These are phyloP conservation scores for Candida bentonensis DNA, from an alignment of 805 yeast species.

Conservation along the genomic window DNA sequence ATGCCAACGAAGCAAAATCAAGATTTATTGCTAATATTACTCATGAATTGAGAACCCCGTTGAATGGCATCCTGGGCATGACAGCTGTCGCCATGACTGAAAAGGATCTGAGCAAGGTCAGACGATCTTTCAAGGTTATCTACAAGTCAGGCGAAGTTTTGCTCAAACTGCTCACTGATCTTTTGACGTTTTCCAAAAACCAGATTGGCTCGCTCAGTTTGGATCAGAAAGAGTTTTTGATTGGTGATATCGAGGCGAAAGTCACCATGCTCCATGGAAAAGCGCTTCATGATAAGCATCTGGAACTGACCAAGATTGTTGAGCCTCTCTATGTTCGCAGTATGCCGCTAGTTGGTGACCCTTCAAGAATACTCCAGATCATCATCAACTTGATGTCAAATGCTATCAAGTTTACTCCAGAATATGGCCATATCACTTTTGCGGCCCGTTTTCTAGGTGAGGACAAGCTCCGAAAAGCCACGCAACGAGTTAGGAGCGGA, in stretches of 20 bases:
- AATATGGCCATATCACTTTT: constrained; percentile 67
- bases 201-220: constrained; percentile 71
- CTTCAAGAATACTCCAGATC: constrained; percentile 80
- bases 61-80: constrained; percentile 94
- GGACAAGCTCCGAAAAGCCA: constrained; percentile 11
- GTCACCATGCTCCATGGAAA: constrained; percentile 73
- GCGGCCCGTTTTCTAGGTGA: constrained; percentile 8
- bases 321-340: constrained; percentile 22
- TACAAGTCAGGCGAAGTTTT: constrained; percentile 77
- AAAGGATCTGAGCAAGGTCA: constrained; percentile 45
- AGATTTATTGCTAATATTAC: constrained; percentile 86
- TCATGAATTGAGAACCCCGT: constrained; percentile 87
- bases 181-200: constrained; percentile 84
- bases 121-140: constrained; percentile 65
- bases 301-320: constrained; percentile 31
- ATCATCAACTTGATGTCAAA: constrained; percentile 87
- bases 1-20: constrained; percentile 94
- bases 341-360: constrained; percentile 70
- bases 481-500: constrained; percentile 37
- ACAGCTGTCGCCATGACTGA: constrained; percentile 90
- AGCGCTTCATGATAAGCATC: constrained; percentile 45
- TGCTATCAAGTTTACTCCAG: constrained; percentile 84
- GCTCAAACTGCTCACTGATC: constrained; percentile 77
- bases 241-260: constrained; percentile 73
- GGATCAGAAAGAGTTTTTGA: constrained; percentile 68